phyloP scores from a whole-genome alignment of 306 rosid genomes.

The Castanea crenata region DNA sequence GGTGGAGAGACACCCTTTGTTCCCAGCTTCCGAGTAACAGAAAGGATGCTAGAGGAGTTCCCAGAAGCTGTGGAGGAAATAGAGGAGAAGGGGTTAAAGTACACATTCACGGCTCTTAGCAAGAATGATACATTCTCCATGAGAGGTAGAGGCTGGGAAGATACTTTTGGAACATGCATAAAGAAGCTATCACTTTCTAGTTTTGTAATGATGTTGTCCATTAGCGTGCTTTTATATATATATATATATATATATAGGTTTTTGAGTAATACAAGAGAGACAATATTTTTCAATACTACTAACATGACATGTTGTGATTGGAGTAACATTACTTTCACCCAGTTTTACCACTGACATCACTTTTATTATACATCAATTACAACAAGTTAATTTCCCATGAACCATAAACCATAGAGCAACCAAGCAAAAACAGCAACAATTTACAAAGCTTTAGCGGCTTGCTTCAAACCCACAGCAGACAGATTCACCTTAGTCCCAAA shows the following conservation, averaged over 20 bases:
- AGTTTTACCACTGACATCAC: too few species aligned
- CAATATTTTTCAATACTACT: too few species aligned
- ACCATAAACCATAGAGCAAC: neutral
- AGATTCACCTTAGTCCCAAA: neutral
- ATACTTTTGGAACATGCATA: slow-evolving; percentile 47
- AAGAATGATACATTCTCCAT: slow-evolving; percentile 52
- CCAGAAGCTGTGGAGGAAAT: slow-evolving; percentile 58
- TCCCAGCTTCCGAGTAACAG: slow-evolving; percentile 73
- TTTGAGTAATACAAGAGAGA: too few species aligned
- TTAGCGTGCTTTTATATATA: too few species aligned
- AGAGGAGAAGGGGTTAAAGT: slow-evolving; percentile 59
- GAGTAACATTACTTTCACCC: too few species aligned
- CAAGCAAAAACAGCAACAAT: neutral
- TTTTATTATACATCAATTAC: too few species aligned
- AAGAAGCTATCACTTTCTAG: neutral
- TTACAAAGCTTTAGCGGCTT: neutral
- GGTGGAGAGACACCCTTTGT: slow-evolving; percentile 88
- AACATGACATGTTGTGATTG: too few species aligned
- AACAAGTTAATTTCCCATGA: neutral
- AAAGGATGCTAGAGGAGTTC: slow-evolving; percentile 68
- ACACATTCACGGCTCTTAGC: slow-evolving; percentile 63
- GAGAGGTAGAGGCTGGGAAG: slow-evolving; percentile 94
- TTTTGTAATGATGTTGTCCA: too few species aligned
- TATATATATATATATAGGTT: too few species aligned
- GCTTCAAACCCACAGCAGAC: neutral